Percentiles rank a stretch among this genome's conserved stretches.
Conservation (phyloP, 2,329 filamentous ascomycete genomes). For the Cordyceps cateniannulata region DNA sequence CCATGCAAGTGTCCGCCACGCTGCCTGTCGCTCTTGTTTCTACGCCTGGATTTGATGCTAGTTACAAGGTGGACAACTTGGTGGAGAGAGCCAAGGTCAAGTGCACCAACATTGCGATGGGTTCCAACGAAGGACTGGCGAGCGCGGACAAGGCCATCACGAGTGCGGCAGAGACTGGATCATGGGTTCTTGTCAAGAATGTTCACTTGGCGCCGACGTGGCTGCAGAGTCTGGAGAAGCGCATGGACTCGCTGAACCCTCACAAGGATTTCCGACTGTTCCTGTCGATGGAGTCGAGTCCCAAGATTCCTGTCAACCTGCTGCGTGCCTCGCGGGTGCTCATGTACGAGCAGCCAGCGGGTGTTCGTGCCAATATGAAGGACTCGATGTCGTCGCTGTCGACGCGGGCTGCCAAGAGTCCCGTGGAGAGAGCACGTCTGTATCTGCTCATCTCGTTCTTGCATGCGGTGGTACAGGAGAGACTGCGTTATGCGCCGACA, state of each 20-base stretch:
- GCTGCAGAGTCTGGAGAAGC: conserved; percentile 95
- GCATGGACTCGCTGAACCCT: conserved; percentile 90
- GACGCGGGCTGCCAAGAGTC: conserved; percentile 67
- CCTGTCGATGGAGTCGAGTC: conserved; percentile 95
- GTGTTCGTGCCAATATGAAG: conserved; percentile 96
- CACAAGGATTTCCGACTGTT: conserved; percentile 91
- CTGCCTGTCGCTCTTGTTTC: conserved; percentile 89
- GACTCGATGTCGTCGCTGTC: conserved; percentile 85
- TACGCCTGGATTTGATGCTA: conserved; percentile 93
- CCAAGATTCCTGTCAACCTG: conserved; percentile 93
- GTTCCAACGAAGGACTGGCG: conserved; percentile 87
- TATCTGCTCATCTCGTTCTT: conserved; percentile 91
- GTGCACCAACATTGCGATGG: conserved; percentile 98
- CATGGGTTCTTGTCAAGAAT: conserved; percentile 98
- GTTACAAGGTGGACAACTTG: conserved; percentile 95
- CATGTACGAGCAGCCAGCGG: conserved; percentile 97
- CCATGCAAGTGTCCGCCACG: conserved; percentile 74
- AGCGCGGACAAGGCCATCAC: conserved; percentile 93
- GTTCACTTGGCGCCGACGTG: conserved; percentile 93
- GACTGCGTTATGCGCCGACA: conserved; percentile 86
- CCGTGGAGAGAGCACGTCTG: conserved; percentile 82
- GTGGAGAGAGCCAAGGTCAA: conserved; percentile 76
- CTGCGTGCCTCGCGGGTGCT: conserved; percentile 88
- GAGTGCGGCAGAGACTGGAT: conserved; percentile 83
- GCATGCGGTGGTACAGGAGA: conserved; percentile 92